A percentile compares a stretch with the other conserved stretches of the same genome.
These are phyloP conservation scores for Cyclotella choctawhatcheeana DNA, from an alignment of 108 stramenopile genomes.

Conservation along the genomic window DNA sequence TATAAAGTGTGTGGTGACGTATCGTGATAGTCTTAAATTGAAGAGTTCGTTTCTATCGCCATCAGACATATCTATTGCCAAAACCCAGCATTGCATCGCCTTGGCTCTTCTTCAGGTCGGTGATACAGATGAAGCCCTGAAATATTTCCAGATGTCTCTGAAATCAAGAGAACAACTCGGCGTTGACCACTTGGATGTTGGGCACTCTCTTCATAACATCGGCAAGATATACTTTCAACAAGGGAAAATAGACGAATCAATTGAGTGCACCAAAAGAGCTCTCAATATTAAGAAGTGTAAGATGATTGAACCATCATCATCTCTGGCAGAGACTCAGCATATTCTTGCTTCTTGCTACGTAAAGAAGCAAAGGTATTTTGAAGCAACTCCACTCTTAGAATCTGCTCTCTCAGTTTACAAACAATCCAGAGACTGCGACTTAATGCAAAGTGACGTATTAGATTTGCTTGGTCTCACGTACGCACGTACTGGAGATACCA, in stretches of 20 bases:
- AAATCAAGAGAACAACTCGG: conserved; percentile 30
- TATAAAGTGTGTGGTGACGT: conserved; percentile 26
- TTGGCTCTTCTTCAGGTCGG: conserved; percentile 36
- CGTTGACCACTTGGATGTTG: conserved; percentile 52
- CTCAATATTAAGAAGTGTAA: conserved; percentile 41
- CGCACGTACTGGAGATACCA: conserved; percentile 9
- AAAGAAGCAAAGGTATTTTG: conserved; percentile 30
- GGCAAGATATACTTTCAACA: conserved; percentile 51
- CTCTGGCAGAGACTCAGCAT: conserved; percentile 54
- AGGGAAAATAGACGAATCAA: conserved; percentile 45
- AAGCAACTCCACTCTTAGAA: conserved; percentile 36
- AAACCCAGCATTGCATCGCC: conserved; percentile 57
- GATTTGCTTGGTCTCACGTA: conserved; percentile 53
- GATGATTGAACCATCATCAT: conserved; percentile 29
- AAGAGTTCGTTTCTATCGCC: conserved; percentile 28
- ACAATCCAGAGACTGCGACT: conserved; percentile 34
- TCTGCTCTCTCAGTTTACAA: conserved; percentile 52
- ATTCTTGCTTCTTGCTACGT: conserved; percentile 51
- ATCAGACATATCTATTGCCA: conserved; percentile 37
- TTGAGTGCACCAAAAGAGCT: conserved; percentile 33
- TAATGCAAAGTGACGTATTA: conserved; percentile 45
- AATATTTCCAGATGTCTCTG: conserved; percentile 43
- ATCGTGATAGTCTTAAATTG: conserved; percentile 43
- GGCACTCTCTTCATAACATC: conserved; percentile 54
- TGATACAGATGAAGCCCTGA: conserved; percentile 40